Evolutionary conservation across 2,329 filamentous ascomycete genomes (phyloP).

Genomic region (Penicillium sp.): DNA sequence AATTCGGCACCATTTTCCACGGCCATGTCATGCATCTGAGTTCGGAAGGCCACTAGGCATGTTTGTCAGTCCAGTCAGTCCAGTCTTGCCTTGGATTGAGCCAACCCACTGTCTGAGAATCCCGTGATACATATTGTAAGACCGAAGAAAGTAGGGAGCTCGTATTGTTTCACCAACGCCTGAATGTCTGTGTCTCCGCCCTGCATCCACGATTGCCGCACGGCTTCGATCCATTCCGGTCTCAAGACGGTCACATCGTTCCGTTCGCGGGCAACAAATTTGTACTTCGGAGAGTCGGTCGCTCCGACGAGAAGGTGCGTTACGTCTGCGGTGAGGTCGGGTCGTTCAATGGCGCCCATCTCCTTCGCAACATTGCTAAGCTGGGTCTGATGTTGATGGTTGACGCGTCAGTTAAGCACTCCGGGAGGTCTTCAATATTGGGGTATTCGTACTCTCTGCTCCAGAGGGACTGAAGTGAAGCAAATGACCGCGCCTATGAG

Average conservation of each 20-base stretch:
- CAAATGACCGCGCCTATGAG: slow-evolving; percentile 77
- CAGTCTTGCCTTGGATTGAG: background rate
- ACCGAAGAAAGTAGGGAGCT: slow-evolving; percentile 51
- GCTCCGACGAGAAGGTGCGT: slow-evolving; percentile 92
- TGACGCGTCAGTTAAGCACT: slow-evolving; percentile 14
- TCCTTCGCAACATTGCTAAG: slow-evolving; percentile 61
- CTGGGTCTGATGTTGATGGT: slow-evolving; percentile 39
- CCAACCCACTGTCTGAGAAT: slow-evolving; percentile 64
- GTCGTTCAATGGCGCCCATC: slow-evolving; percentile 84
- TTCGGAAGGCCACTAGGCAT: slow-evolving; percentile 64
- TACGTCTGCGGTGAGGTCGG: slow-evolving; percentile 92
- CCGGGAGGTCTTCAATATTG: background rate
- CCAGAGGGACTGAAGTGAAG: slow-evolving; percentile 81
- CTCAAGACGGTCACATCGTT: slow-evolving; percentile 83
- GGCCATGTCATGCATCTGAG: slow-evolving; percentile 70
- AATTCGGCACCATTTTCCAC: slow-evolving; percentile 77
- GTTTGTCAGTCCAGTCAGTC: background rate
- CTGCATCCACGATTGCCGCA: slow-evolving; percentile 77
- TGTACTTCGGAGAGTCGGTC: slow-evolving; percentile 89
- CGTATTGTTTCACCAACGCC: slow-evolving; percentile 65
- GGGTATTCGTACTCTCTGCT: slow-evolving; percentile 67
- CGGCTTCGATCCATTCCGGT: slow-evolving; percentile 80
- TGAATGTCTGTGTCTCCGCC: slow-evolving; percentile 75
- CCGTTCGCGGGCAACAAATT: slow-evolving; percentile 87
- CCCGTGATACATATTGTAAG: slow-evolving; percentile 71